Base-by-base conservation (phyloP, 2,329 filamentous ascomycete genomes). In the Colletotrichum eleusines region DNA sequence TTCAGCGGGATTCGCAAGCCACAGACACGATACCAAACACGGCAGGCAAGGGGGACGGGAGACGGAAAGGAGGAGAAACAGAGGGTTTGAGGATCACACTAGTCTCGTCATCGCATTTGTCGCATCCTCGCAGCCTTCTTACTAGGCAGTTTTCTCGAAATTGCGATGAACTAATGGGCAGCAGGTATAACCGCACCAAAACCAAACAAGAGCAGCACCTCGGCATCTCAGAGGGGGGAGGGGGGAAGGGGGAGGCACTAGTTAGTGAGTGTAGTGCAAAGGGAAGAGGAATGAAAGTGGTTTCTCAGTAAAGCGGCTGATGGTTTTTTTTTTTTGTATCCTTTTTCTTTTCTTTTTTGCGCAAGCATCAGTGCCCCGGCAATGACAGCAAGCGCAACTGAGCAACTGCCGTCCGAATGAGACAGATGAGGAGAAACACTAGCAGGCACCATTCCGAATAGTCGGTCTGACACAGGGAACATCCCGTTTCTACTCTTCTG, bases 401-500 rank as follows among this genome's bases (percentile, higher is more conserved):
- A 48, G 28, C n/a, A 35, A 31, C 53, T n/a, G 63, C 63, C 53
- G 57, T 42, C 55, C 23, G 40, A 38, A 50, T 18, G 35, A 31
- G 14, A 48, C 9, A 31, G 28, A 58, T 18, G 31, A 60, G 46
- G 33, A 46, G 28, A n/a, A 46, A 48, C 16, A 14, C 28, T 28
- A 50, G 33, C 2, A 50, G 46, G 20, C 44, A 20, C 28, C n/a
- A 31, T 53, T n/a, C 60, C 55, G 51, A 60, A 66, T 62, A 44
- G 63, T 62, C 67, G 68, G 68, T 67, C 64, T 68, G 68, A 33
- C 53, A 40, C 68, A 71, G 58, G 68, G 68, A 71, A 63, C 35
- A 67, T 46, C 63, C 68, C 68, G 14, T 44, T 67, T 33, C 18
- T 18, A 35, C n/a, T 46, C 51, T 23, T 28, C 63, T 31, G 26